Conservation (phyloP, 106 monocot species). For the Cymbidium sinense region DNA sequence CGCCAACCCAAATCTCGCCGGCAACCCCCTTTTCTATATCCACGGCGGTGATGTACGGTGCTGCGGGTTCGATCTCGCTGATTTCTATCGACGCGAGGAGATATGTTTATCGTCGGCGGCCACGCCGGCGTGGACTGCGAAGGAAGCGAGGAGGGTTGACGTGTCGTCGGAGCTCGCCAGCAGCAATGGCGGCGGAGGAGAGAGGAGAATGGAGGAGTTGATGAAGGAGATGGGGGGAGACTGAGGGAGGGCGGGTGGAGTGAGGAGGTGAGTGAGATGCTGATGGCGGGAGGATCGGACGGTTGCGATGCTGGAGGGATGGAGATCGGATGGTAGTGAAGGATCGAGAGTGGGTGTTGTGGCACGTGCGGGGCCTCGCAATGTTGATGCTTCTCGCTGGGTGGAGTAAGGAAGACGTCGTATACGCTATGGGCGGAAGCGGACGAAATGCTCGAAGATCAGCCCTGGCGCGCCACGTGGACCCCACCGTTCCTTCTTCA, state of each 20-base stretch:
- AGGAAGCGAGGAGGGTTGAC: constrained; percentile 1
- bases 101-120: background rate
- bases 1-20: background rate
- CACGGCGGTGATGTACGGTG: background rate
- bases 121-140: constrained; percentile 2
- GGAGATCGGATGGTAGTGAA: constrained; percentile 21
- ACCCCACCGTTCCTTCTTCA: no score
- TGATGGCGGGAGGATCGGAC: background rate
- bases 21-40: background rate
- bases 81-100: background rate
- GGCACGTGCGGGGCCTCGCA: constrained; percentile 36
- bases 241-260: constrained; percentile 51
- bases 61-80: constrained; percentile 1
- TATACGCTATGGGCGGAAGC: constrained; percentile 25
- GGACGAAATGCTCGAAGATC: no score
- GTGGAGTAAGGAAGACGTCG: constrained; percentile 54
- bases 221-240: constrained; percentile 13
- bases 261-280: constrained; percentile 50
- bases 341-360: constrained; percentile 20
- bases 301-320: background rate
- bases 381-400: constrained; percentile 35
- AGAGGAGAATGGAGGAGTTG: background rate
- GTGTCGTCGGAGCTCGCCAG: background rate
- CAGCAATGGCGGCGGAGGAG: background rate
- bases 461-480: no score